These are phyloP conservation scores for Rhodotorula sp. DNA, from an alignment of 1,284 basidiomycete species.

Conservation along the genomic window DNA sequence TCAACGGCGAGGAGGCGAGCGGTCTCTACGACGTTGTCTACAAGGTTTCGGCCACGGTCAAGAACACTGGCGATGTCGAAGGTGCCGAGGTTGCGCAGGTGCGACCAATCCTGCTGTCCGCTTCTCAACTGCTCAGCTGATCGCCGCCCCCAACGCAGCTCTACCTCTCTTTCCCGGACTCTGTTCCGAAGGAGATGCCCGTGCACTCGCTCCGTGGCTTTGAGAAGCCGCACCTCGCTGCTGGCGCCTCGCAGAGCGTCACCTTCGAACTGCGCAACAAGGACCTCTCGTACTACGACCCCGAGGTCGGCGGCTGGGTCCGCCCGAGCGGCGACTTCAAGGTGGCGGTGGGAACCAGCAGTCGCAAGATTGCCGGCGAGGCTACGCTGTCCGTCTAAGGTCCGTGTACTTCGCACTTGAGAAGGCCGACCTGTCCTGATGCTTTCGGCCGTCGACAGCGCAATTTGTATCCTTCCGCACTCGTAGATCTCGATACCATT, in stretches of 20 bases:
- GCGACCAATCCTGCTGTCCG: neutral
- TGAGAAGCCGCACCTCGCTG: conserved; percentile 46
- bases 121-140: neutral
- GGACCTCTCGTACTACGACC: conserved; percentile 53
- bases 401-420: neutral
- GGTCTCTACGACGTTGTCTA: conserved; percentile 50
- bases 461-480: no score
- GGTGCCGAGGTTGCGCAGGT: conserved; percentile 55
- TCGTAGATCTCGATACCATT: no score
- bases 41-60: conserved; percentile 51
- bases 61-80: conserved; percentile 52
- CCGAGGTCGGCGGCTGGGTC: conserved; percentile 50
- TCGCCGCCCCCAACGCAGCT: conserved; percentile 38
- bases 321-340: conserved; percentile 51
- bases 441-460: no score
- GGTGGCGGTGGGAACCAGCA: conserved; percentile 49
- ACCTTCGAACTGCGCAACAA: conserved; percentile 53
- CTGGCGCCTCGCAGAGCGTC: conserved; percentile 47
- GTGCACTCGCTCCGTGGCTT: conserved; percentile 50
- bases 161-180: conserved; percentile 52
- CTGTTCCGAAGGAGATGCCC: conserved; percentile 27
- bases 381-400: conserved; percentile 35
- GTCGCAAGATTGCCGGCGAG: conserved; percentile 41
- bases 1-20: conserved; percentile 9
- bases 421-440: no score